These are phyloP conservation scores for Hygrocybe punicea DNA, from an alignment of 768 basidiomycete genomes.

Conservation along the genomic window DNA sequence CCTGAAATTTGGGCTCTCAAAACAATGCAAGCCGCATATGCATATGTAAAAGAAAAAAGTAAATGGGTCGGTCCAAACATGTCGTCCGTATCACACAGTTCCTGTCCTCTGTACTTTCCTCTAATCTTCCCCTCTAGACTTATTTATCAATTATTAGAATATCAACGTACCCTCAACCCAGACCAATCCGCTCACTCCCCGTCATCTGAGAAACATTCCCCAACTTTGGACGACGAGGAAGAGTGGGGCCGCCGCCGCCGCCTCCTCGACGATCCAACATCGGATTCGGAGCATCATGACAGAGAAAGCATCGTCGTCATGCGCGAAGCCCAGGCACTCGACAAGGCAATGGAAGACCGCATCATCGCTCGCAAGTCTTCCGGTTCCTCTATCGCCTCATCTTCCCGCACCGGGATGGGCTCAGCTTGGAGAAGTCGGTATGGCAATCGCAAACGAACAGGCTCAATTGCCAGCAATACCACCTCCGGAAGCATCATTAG, in stretches of 20 bases:
- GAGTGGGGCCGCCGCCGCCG: conserved; percentile 75
- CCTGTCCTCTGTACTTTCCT: conserved; percentile 10
- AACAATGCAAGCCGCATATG: conserved; percentile 88
- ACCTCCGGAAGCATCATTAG: conserved; percentile 69
- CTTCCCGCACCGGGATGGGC: conserved; percentile 63
- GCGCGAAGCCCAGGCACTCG: conserved; percentile 77
- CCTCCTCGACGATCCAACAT: conserved; percentile 53
- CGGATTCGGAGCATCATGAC: conserved; percentile 50
- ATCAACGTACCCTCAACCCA: conserved; percentile 69
- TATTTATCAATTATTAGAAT: conserved; percentile 91
- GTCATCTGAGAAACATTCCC: conserved; percentile 53
- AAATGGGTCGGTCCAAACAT: conserved; percentile 89
- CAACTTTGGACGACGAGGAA: conserved; percentile 62
- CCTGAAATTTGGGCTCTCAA: conserved; percentile 74
- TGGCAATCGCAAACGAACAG: conserved; percentile 62
- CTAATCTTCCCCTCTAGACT: conserved; percentile 40
- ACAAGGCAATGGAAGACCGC: conserved; percentile 86
- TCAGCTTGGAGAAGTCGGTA: conserved; percentile 63
- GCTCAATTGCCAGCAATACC: conserved; percentile 67
- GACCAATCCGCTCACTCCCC: conserved; percentile 48
- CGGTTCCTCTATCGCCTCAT: conserved; percentile 44
- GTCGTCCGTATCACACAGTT: conserved; percentile 73
- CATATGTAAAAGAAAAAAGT: conserved; percentile 86
- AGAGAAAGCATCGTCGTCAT: conserved; percentile 56
- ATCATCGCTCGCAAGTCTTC: conserved; percentile 72